phyloP scores from a whole-genome alignment of 495 filamentous ascomycete species.

The Neurospora pannonica region DNA sequence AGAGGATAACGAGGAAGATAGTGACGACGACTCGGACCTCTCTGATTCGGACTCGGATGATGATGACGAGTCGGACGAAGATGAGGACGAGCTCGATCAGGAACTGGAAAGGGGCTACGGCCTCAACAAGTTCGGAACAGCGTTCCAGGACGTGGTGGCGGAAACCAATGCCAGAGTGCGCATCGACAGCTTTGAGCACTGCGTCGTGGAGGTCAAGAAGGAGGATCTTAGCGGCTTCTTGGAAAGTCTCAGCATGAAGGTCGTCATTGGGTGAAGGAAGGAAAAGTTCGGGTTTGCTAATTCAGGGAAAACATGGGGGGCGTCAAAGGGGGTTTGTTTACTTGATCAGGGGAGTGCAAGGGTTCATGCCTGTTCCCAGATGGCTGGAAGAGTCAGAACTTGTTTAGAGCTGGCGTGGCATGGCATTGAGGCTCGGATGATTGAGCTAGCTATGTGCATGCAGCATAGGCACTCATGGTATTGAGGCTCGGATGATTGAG shows the following conservation, averaged over 20 bases:
- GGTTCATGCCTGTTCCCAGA: background rate
- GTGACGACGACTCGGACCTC: conserved; percentile 9
- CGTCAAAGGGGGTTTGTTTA: background rate
- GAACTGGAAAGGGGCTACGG: conserved; percentile 52
- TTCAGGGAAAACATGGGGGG: background rate
- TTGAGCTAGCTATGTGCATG: background rate
- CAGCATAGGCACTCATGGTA: background rate
- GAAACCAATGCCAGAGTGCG: conserved; percentile 84
- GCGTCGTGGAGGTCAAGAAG: conserved; percentile 92
- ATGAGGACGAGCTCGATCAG: conserved; percentile 51
- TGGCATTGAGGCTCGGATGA: background rate
- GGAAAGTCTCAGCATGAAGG: conserved; percentile 83
- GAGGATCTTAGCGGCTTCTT: conserved; percentile 89
- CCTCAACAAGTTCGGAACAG: conserved; percentile 81
- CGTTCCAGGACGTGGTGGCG: conserved; percentile 89
- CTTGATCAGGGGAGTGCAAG: background rate
- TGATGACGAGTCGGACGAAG: conserved; percentile 52
- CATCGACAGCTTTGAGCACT: conserved; percentile 96
- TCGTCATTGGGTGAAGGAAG: conserved; percentile 63
- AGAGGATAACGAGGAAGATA: conserved; percentile 13
- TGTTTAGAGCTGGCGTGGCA: background rate
- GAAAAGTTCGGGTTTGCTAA: background rate
- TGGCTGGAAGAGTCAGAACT: background rate
- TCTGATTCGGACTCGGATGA: conserved; percentile 35
- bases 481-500: background rate